Evolutionary conservation across 2,329 filamentous ascomycete genomes (phyloP).

Genomic region (Alternaria arborescens): DNA sequence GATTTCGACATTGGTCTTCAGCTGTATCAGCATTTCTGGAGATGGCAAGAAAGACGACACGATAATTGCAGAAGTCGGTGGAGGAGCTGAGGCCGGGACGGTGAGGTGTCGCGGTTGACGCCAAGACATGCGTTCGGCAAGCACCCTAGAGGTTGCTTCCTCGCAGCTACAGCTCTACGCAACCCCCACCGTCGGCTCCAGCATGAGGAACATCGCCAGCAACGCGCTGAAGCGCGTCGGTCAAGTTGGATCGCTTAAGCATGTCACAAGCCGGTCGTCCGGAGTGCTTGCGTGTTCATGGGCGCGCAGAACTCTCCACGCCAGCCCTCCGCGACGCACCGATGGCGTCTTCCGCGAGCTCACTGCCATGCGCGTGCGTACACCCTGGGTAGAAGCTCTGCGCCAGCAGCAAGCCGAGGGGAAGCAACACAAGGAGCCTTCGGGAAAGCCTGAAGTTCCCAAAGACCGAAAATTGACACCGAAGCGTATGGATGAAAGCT

Average conservation of each 20-base stretch:
- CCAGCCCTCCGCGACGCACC: constrained; percentile 46
- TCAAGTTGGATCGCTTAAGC: constrained; percentile 13
- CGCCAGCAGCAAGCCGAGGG: constrained; percentile 58
- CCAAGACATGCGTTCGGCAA: constrained; percentile 33
- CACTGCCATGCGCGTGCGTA: constrained; percentile 58
- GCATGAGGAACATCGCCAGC: constrained; percentile 35
- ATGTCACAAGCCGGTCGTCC: background rate
- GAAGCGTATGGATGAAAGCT: constrained; percentile 76
- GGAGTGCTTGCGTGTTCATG: background rate
- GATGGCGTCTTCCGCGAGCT: constrained; percentile 69
- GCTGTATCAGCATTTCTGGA: constrained; percentile 6
- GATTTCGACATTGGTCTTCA: constrained; percentile 34
- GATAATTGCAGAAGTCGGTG: constrained; percentile 5
- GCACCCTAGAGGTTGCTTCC: constrained; percentile 32
- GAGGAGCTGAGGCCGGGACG: background rate
- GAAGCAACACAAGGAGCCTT: constrained; percentile 39
- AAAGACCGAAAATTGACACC: constrained; percentile 66
- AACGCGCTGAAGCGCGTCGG: constrained; percentile 30
- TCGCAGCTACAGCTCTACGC: constrained; percentile 12
- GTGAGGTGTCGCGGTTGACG: constrained; percentile 7
- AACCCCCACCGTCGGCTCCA: constrained; percentile 17
- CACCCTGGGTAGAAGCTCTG: constrained; percentile 74
- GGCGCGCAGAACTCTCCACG: constrained; percentile 33
- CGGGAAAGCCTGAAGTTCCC: constrained; percentile 47
- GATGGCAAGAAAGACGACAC: constrained; percentile 5